Base-by-base conservation (phyloP, 2,329 filamentous ascomycete genomes). In the Pseudopithomyces maydicus region DNA sequence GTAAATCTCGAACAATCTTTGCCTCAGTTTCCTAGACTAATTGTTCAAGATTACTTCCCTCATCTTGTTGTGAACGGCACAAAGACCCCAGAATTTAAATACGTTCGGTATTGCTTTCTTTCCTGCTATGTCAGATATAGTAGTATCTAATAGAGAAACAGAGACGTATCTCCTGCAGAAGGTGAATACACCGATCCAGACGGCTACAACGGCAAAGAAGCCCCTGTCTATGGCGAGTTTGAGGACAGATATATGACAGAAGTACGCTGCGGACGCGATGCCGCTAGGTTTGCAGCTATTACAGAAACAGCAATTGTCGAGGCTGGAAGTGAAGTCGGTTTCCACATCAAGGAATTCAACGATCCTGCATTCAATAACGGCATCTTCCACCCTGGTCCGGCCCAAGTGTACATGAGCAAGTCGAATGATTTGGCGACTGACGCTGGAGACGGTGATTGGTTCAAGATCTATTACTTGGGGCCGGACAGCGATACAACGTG, bases 401-500 rank as follows among this genome's bases (percentile, higher is more conserved):
- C 45, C 6, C 56, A 59, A 26, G 53, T 54, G 17, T 59, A 49
- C 29, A 48, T 59, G 49, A 53, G 47, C 39, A 48, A 49, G n/a
- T 52, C 29, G 6, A 48, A 48, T 1, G 56, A 59, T 29, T 20
- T 56, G 7, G 19, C 49, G 5, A 44, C 22, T 2, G 55, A 59
- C 41, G 47, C 19, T 5, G 56, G 56, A 6, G 44, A 53, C 33
- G 56, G 56, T 20, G 56, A 59, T 32, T 59, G 56, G 56, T 56
- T 59, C 35, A 59, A 59, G 38, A 59, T 59, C 33, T 52, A 41
- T 26, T 56, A 55, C 17, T 35, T 50, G 6, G 53, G 53, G 15
- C 53, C 53, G 19, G n/a, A 39, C 8, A 45, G 42, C 22, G 41
- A 50, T 41, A 46, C 53, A 15, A 45, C 39, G 2, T 55, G 47